Evolutionary conservation across 257 asterid species (phyloP).

Genomic region (Paraleonurus japonicus): DNA sequence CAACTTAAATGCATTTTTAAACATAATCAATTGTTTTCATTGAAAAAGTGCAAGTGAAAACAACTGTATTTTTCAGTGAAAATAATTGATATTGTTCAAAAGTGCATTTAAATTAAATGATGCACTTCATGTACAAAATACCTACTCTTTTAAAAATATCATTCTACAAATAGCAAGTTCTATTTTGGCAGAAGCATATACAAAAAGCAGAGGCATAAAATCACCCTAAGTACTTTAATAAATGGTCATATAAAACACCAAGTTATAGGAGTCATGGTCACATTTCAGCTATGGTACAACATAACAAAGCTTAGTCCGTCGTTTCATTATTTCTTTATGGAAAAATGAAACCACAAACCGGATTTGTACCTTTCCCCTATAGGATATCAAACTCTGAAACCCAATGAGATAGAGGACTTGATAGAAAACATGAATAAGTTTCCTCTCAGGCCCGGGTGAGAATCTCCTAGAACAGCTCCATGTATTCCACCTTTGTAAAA

Average conservation of each 20-base stretch:
- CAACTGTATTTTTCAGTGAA: no score
- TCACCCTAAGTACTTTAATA: background rate
- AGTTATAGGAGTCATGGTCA: conserved; percentile 3
- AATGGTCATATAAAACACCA: background rate
- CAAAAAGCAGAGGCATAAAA: conserved; percentile 1
- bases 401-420: conserved; percentile 1
- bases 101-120: no score
- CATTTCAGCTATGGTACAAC: conserved; percentile 1
- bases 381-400: conserved; percentile 8
- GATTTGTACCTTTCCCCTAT: conserved; percentile 13
- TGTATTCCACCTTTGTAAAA: background rate
- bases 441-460: conserved; percentile 32
- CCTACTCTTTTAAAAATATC: no score
- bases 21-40: no score
- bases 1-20: no score
- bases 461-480: conserved; percentile 19
- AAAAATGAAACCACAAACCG: conserved; percentile 29
- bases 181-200: background rate
- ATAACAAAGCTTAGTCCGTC: conserved; percentile 1
- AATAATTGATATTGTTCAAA: no score
- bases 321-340: conserved; percentile 19
- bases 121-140: no score
- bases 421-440: conserved; percentile 34
- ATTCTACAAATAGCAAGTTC: background rate
- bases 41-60: no score